Conservation (phyloP, 2,329 filamentous ascomycete genomes). For the Trichoderma hamatum region DNA sequence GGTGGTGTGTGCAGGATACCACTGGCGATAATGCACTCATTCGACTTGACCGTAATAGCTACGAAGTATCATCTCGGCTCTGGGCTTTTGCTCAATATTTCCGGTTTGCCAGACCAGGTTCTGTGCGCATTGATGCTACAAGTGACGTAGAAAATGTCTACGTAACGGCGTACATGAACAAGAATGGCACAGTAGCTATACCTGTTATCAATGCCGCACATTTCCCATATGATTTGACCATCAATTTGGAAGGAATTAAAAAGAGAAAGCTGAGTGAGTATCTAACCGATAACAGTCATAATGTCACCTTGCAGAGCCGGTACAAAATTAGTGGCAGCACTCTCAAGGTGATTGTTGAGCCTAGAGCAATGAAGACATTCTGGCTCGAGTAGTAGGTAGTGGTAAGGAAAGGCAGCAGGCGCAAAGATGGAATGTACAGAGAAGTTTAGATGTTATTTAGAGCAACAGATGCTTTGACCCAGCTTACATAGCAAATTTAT, state of each 20-base stretch:
- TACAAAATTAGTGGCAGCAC: conserved; percentile 8
- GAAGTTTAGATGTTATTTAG: neutral
- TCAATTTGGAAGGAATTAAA: conserved; percentile 17
- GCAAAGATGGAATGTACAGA: neutral
- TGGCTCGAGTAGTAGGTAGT: conserved; percentile 11
- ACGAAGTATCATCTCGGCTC: conserved; percentile 18
- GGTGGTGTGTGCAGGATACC: conserved; percentile 19
- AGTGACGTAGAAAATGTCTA: conserved; percentile 19
- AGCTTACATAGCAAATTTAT: neutral
- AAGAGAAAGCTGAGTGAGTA: conserved; percentile 22
- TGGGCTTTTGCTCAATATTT: conserved; percentile 22
- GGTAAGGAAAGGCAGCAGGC: too few relatives aligned
- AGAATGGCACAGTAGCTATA: conserved; percentile 14
- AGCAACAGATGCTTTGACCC: neutral
- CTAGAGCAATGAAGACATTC: conserved; percentile 20
- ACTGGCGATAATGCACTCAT: conserved; percentile 21
- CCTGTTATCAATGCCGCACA: conserved; percentile 23
- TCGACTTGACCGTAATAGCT: conserved; percentile 8
- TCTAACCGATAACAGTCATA: conserved; percentile 18
- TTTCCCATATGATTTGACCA: conserved; percentile 15
- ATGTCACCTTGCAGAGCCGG: conserved; percentile 15
- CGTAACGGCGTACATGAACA: conserved; percentile 15
- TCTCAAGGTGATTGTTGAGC: conserved; percentile 19
- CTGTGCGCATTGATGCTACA: conserved; percentile 15
- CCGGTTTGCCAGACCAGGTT: conserved; percentile 14